Base-by-base conservation (phyloP, 495 filamentous ascomycete genomes). In the Aspergillus haitiensis region DNA sequence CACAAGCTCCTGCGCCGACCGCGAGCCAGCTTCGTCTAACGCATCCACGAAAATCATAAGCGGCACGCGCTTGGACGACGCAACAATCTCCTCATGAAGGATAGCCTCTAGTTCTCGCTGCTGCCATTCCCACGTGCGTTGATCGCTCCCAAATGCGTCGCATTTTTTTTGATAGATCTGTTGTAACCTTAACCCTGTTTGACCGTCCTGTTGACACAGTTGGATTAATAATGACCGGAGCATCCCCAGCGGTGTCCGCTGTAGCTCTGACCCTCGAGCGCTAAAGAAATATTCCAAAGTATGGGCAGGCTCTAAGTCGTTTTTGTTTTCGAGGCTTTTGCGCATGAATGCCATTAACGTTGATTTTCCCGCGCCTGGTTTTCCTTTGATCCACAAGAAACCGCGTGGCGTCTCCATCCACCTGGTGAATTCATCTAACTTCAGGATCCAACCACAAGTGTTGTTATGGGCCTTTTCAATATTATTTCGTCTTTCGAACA, bases 361-460 rank as follows among this genome's bases (percentile, higher is more conserved):
- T 1, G 78, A 81, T 67, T 82, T 82, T 0, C 80, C 79, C 9
- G 73, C 73, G 18, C 80, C 78, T 4, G 78, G 77, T 52, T 79
- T 82, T 16, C 80, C 79, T 54, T 76, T 75, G 36, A 82, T 72
- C 80, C 78, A 82, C 9, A 81, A 67, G 11, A 81, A 51, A 51
- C 64, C 60, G 11, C 21, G n/a, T 35, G 56, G 11, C 60, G 63
- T n/a, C 16, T 61, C 45, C 15, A 59, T 40, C 78, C 77, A 81
- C 6, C 40, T 66, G 32, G 55, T 60, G 47, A 72, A 81, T 12
- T 61, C 53, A 0, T 64, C 42, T n/a, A 75, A 62, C 50, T 60
- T 15, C 11, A 74, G 62, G 16, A 81, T 62, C 75, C 75, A 80
- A 49, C 62, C 45, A 62, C 72, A 78, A 21, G 75, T 75, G 60